These are phyloP conservation scores for Cercospora berteroae DNA, from an alignment of 2,329 filamentous ascomycete genomes.

Conservation along the genomic window DNA sequence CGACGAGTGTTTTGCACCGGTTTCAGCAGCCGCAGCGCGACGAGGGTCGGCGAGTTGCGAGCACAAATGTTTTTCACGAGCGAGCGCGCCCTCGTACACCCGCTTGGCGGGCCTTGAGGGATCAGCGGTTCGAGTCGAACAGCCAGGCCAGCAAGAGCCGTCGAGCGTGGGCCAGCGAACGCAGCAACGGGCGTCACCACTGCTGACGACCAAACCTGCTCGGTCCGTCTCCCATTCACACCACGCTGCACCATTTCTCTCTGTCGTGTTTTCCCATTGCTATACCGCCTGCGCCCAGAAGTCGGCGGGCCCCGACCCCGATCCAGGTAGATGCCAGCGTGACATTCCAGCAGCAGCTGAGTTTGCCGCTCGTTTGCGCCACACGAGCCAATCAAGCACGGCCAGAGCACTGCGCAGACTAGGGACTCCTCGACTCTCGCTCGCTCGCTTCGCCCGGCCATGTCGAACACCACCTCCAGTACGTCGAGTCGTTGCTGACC, in stretches of 20 bases:
- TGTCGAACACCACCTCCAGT: constrained; percentile 14
- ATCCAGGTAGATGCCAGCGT: constrained; percentile 11
- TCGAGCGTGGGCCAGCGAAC: not conserved
- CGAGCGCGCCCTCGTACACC: not conserved
- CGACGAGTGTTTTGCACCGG: not conserved
- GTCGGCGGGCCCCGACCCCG: not conserved
- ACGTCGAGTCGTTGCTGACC: constrained; percentile 6
- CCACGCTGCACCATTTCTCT: not conserved
- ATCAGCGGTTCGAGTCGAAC: constrained; percentile 10
- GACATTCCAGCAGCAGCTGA: constrained; percentile 11
- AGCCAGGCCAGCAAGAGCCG: not conserved
- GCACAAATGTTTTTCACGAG: not conserved
- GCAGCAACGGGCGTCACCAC: constrained; percentile 3
- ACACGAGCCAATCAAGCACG: constrained; percentile 6
- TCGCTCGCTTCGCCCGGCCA: constrained; percentile 3
- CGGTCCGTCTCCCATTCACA: not conserved
- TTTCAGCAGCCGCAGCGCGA: not conserved
- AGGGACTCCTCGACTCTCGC: not conserved
- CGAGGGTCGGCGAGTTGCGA: not conserved
- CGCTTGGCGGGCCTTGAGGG: not conserved
- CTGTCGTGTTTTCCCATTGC: not conserved
- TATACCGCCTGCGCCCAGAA: not conserved
- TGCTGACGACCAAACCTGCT: not conserved
- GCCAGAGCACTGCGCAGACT: not conserved
- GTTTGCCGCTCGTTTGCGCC: constrained; percentile 11